Conservation (phyloP, 192 early-diverging fungal species). For the Coemansia umbellata region DNA sequence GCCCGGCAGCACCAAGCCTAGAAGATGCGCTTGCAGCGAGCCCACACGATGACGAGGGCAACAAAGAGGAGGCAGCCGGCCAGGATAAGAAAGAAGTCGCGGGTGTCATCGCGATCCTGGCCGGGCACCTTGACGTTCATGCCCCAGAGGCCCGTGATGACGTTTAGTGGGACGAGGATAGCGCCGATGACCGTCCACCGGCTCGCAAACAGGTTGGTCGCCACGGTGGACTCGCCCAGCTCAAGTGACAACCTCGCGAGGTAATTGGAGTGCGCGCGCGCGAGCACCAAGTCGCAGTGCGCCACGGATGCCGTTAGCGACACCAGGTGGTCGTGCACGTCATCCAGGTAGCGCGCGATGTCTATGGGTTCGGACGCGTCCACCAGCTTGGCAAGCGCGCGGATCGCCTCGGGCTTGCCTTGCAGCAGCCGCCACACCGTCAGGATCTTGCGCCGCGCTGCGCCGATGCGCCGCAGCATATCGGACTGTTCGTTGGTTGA, state of each 20-base stretch:
- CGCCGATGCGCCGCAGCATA: conserved; percentile 72
- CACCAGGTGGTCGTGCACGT: conserved; percentile 75
- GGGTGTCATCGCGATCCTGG: conserved; percentile 18
- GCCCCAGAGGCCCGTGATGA: conserved; percentile 74
- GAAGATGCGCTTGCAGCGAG: conserved; percentile 35
- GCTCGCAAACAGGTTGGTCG: conserved; percentile 79
- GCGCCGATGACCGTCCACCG: conserved; percentile 80
- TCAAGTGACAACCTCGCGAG: conserved; percentile 65
- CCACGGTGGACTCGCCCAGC: conserved; percentile 64
- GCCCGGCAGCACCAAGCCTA: conserved; percentile 1
- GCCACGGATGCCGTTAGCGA: conserved; percentile 62
- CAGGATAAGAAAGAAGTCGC: conserved; percentile 31
- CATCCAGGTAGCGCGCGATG: conserved; percentile 65
- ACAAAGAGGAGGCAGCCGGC: conserved; percentile 29
- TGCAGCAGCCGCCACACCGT: conserved; percentile 63
- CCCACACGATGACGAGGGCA: conserved; percentile 30
- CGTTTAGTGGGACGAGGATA: conserved; percentile 84
- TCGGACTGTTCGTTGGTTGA: conserved; percentile 84
- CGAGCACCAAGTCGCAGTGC: conserved; percentile 68
- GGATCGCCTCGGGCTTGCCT: conserved; percentile 71
- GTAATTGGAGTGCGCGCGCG: conserved; percentile 70
- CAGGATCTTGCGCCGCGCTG: conserved; percentile 67
- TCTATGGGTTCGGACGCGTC: conserved; percentile 39
- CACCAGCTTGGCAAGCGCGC: conserved; percentile 64
- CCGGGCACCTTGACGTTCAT: conserved; percentile 53